Evolutionary conservation across 495 filamentous ascomycete species (phyloP).

Genomic region (Acidomyces sp.): DNA sequence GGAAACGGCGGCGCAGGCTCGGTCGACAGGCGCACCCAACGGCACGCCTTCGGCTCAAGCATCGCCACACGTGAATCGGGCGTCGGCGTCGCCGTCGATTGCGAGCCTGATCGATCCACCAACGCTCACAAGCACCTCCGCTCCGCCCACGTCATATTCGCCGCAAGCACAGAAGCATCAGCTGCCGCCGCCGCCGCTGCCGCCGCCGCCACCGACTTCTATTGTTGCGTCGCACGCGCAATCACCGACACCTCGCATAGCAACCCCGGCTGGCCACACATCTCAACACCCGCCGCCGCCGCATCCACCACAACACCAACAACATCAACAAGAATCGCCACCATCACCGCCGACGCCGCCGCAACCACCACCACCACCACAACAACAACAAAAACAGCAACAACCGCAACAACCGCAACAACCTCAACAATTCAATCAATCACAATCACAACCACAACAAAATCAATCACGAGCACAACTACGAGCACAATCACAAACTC

Average conservation of each 20-base stretch:
- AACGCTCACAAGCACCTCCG: constrained; percentile 24
- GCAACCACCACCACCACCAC: no score
- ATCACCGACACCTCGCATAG: no score
- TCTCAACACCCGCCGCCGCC: constrained; percentile 9
- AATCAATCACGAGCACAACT: no score
- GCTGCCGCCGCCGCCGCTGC: constrained; percentile 6
- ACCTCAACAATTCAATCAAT: no score
- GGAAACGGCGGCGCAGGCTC: constrained; percentile 39
- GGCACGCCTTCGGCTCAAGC: constrained; percentile 44
- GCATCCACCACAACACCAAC: not conserved
- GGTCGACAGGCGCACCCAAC: constrained; percentile 38
- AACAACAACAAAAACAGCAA: no score
- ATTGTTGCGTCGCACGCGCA: not conserved
- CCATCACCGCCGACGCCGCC: no score
- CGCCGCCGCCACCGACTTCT: not conserved
- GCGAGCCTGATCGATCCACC: constrained; percentile 78
- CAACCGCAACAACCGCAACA: no score
- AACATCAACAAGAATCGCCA: no score
- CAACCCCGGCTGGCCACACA: no score
- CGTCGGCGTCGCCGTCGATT: constrained; percentile 80
- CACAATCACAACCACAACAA: no score
- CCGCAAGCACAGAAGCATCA: constrained; percentile 17
- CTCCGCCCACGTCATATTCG: constrained; percentile 18
- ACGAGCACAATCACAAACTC: no score
- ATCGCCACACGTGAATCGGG: constrained; percentile 37